These are phyloP conservation scores for Atkinsonella texensis DNA, from an alignment of 2,329 filamentous ascomycete genomes.

Conservation along the genomic window DNA sequence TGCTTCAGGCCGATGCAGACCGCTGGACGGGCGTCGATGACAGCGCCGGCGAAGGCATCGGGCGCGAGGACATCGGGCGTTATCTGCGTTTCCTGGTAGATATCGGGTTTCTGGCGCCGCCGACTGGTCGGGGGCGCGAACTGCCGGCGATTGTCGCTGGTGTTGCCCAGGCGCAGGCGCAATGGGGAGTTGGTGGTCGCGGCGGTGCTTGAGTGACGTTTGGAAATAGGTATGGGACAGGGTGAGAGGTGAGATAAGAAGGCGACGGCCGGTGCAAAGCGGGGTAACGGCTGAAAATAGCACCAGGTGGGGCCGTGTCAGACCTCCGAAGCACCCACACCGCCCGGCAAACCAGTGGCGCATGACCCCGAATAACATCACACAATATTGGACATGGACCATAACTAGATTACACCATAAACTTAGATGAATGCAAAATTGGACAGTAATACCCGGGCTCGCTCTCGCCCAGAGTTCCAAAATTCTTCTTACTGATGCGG, in stretches of 20 bases:
- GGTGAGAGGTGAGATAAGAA: background rate
- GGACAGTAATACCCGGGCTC: no score
- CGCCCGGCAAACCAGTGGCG: background rate
- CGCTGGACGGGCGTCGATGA: slow-evolving; percentile 45
- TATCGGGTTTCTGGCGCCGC: slow-evolving; percentile 18
- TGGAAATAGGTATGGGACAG: background rate
- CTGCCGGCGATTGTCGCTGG: slow-evolving; percentile 10
- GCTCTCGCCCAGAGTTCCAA: no score
- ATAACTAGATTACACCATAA: background rate
- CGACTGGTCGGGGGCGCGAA: slow-evolving; percentile 15
- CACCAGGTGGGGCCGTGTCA: background rate
- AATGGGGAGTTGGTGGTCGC: slow-evolving; percentile 2
- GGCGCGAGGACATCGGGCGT: slow-evolving; percentile 13
- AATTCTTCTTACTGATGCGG: no score
- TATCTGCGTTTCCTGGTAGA: slow-evolving; percentile 18
- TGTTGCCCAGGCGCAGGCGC: background rate
- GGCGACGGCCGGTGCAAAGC: background rate
- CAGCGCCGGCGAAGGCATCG: slow-evolving; percentile 29
- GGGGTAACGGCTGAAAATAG: background rate
- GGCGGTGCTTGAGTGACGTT: background rate
- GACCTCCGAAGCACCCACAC: background rate
- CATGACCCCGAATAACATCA: background rate
- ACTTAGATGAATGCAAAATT: background rate
- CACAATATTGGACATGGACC: background rate
- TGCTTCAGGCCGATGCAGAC: slow-evolving; percentile 50